Conservation (phyloP, 192 early-diverging fungal genomes). For the Backusella westeae region DNA sequence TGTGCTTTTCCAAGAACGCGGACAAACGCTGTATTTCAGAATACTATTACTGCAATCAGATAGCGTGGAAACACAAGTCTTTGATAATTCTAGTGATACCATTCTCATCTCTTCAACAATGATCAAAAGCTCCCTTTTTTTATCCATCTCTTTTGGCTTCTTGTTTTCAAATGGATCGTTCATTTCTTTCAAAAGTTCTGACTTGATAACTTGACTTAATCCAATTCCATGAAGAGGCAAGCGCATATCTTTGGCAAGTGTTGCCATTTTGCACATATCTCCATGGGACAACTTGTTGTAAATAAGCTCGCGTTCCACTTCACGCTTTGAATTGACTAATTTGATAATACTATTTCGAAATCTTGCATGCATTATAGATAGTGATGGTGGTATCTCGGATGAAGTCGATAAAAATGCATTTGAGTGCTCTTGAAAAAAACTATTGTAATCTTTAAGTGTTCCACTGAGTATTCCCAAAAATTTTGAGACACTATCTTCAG, state of each 20-base stretch:
- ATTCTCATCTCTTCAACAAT: background rate
- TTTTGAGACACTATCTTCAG: slow-evolving; percentile 28
- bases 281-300: slow-evolving; percentile 15
- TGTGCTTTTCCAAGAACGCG: background rate
- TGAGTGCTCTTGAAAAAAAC: slow-evolving; percentile 13
- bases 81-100: background rate
- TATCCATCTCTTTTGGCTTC: background rate
- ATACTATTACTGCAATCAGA: background rate
- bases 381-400: background rate
- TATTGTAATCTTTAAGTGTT: slow-evolving; percentile 10
- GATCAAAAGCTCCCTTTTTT: background rate
- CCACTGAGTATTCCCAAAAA: slow-evolving; percentile 14
- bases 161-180: background rate
- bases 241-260: slow-evolving; percentile 18
- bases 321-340: slow-evolving; percentile 26
- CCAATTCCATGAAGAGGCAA: slow-evolving; percentile 26
- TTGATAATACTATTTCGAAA: slow-evolving; percentile 20
- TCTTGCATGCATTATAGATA: slow-evolving; percentile 1
- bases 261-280: slow-evolving; percentile 22
- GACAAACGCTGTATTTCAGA: background rate
- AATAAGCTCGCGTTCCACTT: slow-evolving; percentile 27
- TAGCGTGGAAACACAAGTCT: background rate
- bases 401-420: slow-evolving; percentile 19
- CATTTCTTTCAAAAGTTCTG: background rate
- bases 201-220: slow-evolving; percentile 17